These are phyloP conservation scores for Mycena galericulata DNA, from an alignment of 768 basidiomycete genomes.

Conservation along the genomic window DNA sequence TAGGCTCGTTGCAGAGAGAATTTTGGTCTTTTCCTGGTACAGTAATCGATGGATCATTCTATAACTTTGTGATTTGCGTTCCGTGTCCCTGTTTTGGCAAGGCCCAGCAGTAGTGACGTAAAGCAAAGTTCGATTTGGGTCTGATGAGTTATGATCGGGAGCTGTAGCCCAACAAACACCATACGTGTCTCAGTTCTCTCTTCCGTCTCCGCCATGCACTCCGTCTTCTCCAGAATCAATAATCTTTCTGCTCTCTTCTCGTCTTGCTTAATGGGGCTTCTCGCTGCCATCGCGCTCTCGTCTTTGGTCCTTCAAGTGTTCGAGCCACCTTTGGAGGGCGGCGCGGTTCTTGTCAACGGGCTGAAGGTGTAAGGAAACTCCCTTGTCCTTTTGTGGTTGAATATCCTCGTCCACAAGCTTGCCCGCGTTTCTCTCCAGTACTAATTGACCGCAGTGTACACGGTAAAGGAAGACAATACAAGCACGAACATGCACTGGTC, in stretches of 20 bases:
- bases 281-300: slow-evolving; percentile 78
- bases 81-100: too few relatives aligned
- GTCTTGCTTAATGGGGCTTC: slow-evolving; percentile 78
- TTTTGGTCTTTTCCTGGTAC: too few relatives aligned
- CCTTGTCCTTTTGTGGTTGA: not conserved
- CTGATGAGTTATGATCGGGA: too few relatives aligned
- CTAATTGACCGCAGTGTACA: slow-evolving; percentile 50
- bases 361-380: slow-evolving; percentile 77
- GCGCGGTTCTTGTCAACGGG: slow-evolving; percentile 64
- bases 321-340: slow-evolving; percentile 64
- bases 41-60: too few relatives aligned
- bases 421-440: not conserved
- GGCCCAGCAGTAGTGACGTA: too few relatives aligned
- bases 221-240: slow-evolving; percentile 75
- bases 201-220: slow-evolving; percentile 66
- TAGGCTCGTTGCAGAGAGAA: too few relatives aligned
- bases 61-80: too few relatives aligned
- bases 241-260: slow-evolving; percentile 80
- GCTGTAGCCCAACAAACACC: slow-evolving; percentile 7
- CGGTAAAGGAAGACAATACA: slow-evolving; percentile 65
- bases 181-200: not conserved
- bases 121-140: too few relatives aligned
- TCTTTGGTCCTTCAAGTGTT: slow-evolving; percentile 68
- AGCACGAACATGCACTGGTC: slow-evolving; percentile 84
- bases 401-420: slow-evolving; percentile 2